A percentile compares a stretch with the other conserved stretches of the same genome.
Evolutionary conservation across 2,329 filamentous ascomycete species (phyloP).

Genomic region (Helotiales sp.): DNA sequence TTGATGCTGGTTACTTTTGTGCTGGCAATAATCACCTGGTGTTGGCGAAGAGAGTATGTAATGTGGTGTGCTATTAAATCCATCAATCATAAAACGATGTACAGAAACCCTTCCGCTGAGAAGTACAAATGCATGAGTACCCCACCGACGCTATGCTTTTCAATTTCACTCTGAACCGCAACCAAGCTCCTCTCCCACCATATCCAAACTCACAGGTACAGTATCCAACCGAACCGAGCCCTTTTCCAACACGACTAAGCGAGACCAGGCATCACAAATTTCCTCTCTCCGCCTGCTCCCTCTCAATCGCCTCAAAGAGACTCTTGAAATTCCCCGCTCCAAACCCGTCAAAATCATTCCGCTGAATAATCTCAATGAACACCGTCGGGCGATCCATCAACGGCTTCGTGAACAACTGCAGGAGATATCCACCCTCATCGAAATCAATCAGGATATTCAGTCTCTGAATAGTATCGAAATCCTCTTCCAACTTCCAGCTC

Average conservation of each 20-base stretch:
- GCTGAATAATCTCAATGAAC: constrained; percentile 95
- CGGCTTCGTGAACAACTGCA: constrained; percentile 81
- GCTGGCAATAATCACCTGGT: too few species aligned
- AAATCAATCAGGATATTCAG: constrained; percentile 94
- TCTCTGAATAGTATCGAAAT: constrained; percentile 75
- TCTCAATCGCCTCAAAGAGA: constrained; percentile 92
- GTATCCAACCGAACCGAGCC: neutral
- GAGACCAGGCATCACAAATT: constrained; percentile 62
- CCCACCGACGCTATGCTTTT: constrained; percentile 9
- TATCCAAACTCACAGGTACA: too few species aligned
- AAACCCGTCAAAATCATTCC: constrained; percentile 88
- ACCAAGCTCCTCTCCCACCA: too few species aligned
- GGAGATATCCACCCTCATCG: constrained; percentile 86
- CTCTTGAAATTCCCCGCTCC: constrained; percentile 96
- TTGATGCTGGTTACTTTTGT: neutral
- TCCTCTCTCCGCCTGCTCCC: constrained; percentile 85
- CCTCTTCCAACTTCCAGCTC: constrained; percentile 72
- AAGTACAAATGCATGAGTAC: constrained; percentile 8
- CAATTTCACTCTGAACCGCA: neutral
- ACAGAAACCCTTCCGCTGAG: neutral
- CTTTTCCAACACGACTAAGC: neutral
- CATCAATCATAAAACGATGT: neutral
- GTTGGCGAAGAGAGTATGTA: neutral
- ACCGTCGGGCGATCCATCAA: constrained; percentile 94
- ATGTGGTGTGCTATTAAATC: neutral